Conservation (phyloP, 371 early-diverging fungal species). For the Zychaea mexicana region DNA sequence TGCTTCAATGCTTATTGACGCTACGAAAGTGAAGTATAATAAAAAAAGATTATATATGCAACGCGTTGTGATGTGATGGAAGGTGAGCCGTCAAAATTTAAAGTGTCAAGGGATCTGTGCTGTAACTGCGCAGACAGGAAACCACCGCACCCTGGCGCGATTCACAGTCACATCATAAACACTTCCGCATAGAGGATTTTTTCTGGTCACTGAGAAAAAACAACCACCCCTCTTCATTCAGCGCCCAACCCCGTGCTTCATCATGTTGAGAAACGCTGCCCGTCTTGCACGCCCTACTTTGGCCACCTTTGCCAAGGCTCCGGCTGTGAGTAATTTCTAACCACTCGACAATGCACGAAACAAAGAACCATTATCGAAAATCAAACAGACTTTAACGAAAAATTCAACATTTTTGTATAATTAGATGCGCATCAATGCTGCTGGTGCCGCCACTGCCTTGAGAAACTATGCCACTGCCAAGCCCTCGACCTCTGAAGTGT, state of each 20-base stretch:
- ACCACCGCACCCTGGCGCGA: background rate
- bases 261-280: slow-evolving; percentile 56
- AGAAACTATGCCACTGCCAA: slow-evolving; percentile 57
- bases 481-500: slow-evolving; percentile 78
- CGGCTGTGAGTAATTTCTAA: slow-evolving; percentile 28
- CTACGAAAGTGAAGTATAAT: no score
- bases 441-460: slow-evolving; percentile 19
- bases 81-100: no score
- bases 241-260: slow-evolving; percentile 8
- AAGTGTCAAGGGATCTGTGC: no score
- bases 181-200: background rate
- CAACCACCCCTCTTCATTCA: slow-evolving; percentile 6
- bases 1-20: no score
- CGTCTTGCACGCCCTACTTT: slow-evolving; percentile 51
- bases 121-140: no score
- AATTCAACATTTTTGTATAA: background rate
- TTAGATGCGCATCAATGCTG: slow-evolving; percentile 15
- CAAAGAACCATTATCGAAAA: background rate
- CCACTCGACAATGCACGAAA: background rate
- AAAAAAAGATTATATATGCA: no score
- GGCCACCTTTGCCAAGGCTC: slow-evolving; percentile 40
- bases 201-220: background rate
- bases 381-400: background rate
- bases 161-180: background rate
- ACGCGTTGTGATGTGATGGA: no score